Base-by-base conservation (phyloP, 257 asterid genomes). In the Cynanchum wilfordii region DNA sequence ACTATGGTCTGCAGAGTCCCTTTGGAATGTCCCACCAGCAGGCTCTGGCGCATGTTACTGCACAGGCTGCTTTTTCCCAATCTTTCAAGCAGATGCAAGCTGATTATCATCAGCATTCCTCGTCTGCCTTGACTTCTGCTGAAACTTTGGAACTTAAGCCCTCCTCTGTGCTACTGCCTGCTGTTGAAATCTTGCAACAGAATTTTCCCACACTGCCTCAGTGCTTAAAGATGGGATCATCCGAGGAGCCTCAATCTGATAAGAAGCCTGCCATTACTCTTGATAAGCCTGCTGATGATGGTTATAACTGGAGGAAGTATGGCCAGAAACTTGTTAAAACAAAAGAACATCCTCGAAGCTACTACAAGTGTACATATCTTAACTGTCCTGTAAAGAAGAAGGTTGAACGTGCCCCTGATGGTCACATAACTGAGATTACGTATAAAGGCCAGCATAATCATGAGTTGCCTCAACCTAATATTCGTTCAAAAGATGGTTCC, bases 1-100 rank as follows among this genome's bases (percentile, higher is more conserved):
- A 33, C 38, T 49, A 27, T 72, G 75, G 51, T 36, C 15, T 78
- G 81, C 86, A 95, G 99, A 95, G 99, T 73, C 97, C 99, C 5
- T 95, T 95, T 78, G 99, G 97, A 79, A 92, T 95, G 96, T 95
- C 99, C 3, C 98, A 95, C 79, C 98, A 90, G 84, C 99, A 95
- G 59, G 99, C 96, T 65, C 74, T 92, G 40, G 99, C 98, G 0
- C 98, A 95, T 57, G 99, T 92, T 49, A 95, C 99, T 54, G 99
- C 96, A 22, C 99, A 95, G 76, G 99, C 99, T 12, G 96, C 91
- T 10, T 73, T 85, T 3, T 86, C 93, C 24, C 95, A 80, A 63
- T 87, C 97, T 3, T 85, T 75, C 52, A 72, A 65, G 83, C 95
- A 87, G 76, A 82, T 84, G 87, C 92, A 87, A 71, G 79, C 79